Percentiles rank a stretch among this genome's conserved stretches.
Conservation (phyloP, 2,329 filamentous ascomycete genomes). For the Cercospora sp. region DNA sequence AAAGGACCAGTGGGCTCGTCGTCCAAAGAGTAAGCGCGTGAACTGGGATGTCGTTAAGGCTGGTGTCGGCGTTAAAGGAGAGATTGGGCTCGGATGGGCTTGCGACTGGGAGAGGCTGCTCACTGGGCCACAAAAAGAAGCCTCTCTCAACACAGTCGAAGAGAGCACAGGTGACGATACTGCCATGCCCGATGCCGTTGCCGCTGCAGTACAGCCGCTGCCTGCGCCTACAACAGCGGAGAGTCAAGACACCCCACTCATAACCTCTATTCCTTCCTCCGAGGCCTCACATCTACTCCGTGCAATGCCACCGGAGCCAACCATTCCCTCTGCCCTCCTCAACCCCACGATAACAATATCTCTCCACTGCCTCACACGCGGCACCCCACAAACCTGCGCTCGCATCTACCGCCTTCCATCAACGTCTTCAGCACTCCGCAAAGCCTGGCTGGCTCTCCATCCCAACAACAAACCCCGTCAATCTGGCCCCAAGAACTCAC, state of each 20-base stretch:
- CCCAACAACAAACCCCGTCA: conserved; percentile 32
- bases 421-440: conserved; percentile 50
- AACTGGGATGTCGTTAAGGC: conserved; percentile 75
- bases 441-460: conserved; percentile 68
- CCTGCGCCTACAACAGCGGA: neutral
- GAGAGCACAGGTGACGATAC: conserved; percentile 1
- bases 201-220: neutral
- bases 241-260: neutral
- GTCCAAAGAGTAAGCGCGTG: conserved; percentile 77
- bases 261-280: conserved; percentile 8
- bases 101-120: conserved; percentile 81
- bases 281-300: conserved; percentile 1
- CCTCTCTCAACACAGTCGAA: neutral
- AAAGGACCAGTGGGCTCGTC: conserved; percentile 68
- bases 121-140: conserved; percentile 13
- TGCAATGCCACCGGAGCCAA: neutral
- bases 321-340: conserved; percentile 32
- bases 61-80: conserved; percentile 72
- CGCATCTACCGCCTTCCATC: conserved; percentile 84
- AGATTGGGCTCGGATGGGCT: conserved; percentile 76
- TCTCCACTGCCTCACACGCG: conserved; percentile 67
- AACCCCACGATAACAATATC: conserved; percentile 59
- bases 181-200: neutral
- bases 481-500: conserved; percentile 30
- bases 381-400: conserved; percentile 69